Evolutionary conservation across 768 basidiomycete genomes (phyloP).

Genomic region (Galerina marginata): DNA sequence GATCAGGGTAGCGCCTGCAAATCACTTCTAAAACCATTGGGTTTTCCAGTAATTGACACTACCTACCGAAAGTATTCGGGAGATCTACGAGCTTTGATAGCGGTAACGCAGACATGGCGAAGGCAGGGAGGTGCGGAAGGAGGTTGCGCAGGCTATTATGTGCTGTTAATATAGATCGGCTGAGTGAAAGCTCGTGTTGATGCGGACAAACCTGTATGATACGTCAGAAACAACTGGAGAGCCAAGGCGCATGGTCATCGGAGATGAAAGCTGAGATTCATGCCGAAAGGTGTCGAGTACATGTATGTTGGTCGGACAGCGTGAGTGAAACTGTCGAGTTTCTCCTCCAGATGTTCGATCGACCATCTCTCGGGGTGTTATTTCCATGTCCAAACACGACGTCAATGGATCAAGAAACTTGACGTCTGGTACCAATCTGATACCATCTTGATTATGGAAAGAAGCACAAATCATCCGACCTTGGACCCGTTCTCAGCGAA

Average conservation of each 20-base stretch:
- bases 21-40: neutral
- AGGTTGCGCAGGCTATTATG: neutral
- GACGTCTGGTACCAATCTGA: neutral
- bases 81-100: constrained; percentile 14
- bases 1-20: constrained; percentile 27
- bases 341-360: constrained; percentile 7
- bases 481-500: neutral
- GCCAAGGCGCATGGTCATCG: neutral
- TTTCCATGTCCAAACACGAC: neutral
- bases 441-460: neutral
- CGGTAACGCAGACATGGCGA: constrained; percentile 5
- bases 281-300: neutral
- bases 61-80: constrained; percentile 17
- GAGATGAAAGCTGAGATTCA: neutral
- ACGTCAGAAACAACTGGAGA: constrained; percentile 2
- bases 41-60: neutral
- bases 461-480: constrained; percentile 1
- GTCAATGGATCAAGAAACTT: neutral
- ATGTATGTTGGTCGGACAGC: constrained; percentile 4
- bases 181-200: neutral
- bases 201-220: neutral
- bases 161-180: constrained; percentile 4
- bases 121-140: neutral
- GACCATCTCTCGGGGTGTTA: neutral
- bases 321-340: neutral